Evolutionary conservation across 2,329 filamentous ascomycete genomes (phyloP).

Genomic region (Pyrenophora teres): DNA sequence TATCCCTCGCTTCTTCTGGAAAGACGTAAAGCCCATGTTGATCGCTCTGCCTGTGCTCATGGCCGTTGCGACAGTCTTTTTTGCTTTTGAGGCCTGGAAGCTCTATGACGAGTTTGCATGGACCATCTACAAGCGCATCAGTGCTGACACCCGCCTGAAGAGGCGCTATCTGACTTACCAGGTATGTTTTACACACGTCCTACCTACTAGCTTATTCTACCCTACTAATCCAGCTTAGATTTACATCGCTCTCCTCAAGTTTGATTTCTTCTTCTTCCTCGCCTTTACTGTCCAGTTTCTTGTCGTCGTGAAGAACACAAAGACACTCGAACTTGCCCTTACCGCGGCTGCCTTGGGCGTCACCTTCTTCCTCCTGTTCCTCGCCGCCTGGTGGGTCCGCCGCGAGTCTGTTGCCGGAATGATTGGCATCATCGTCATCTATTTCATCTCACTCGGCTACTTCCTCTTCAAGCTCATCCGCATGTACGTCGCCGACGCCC

Average conservation of each 20-base stretch:
- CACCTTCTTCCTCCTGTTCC: constrained; percentile 84
- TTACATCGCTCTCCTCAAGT: constrained; percentile 96
- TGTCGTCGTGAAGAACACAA: constrained; percentile 75
- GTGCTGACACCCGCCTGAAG: constrained; percentile 95
- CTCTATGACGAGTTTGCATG: constrained; percentile 98
- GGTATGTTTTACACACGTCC: constrained; percentile 58
- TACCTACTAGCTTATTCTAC: neutral
- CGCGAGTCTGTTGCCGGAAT: constrained; percentile 82
- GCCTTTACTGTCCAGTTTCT: constrained; percentile 98
- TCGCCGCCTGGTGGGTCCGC: constrained; percentile 83
- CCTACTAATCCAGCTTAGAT: constrained; percentile 63
- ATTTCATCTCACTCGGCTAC: constrained; percentile 87
- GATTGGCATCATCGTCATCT: constrained; percentile 76
- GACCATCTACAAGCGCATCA: constrained; percentile 99
- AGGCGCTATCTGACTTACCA: constrained; percentile 95
- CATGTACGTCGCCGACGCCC: constrained; percentile 73
- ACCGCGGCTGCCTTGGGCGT: constrained; percentile 90
- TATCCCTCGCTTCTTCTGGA: constrained; percentile 66
- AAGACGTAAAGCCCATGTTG: constrained; percentile 72
- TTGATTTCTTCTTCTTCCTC: constrained; percentile 99
- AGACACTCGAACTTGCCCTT: constrained; percentile 77
- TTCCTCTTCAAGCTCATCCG: constrained; percentile 98
- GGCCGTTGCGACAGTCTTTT: constrained; percentile 71
- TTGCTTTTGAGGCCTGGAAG: constrained; percentile 86
- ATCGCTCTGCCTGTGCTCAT: constrained; percentile 86